Evolutionary conservation across 129 eudicot genomes (phyloP).

Genomic region (Tagetes patula): DNA sequence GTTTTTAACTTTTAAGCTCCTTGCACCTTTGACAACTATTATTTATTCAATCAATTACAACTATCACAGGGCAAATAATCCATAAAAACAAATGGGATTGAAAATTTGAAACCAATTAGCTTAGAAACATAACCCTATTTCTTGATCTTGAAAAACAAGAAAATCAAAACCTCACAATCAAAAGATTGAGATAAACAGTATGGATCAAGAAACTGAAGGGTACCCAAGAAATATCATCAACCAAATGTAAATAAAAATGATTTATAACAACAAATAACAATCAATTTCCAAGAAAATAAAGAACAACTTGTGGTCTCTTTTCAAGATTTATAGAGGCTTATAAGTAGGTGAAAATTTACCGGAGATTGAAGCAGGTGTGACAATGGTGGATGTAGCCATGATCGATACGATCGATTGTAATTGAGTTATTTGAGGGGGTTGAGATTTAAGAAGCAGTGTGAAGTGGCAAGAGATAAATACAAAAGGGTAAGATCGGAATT

Average conservation of each 20-base stretch:
- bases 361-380: conserved; percentile 45
- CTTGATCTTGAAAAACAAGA: conserved; percentile 6
- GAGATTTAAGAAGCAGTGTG: too few species aligned
- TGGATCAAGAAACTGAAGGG: not conserved
- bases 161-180: not conserved
- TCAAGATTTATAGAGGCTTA: not conserved
- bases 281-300: not conserved
- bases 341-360: conserved; percentile 25
- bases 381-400: conserved; percentile 45
- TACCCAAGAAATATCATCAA: not conserved
- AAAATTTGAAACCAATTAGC: not conserved
- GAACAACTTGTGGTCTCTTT: not conserved
- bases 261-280: not conserved
- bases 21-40: too few species aligned
- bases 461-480: too few species aligned
- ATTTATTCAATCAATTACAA: not conserved
- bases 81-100: not conserved
- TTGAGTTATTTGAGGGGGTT: too few species aligned
- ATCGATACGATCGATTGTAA: not conserved
- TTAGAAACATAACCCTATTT: not conserved
- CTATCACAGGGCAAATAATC: not conserved
- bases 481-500: too few species aligned
- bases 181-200: too few species aligned
- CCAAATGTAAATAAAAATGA: not conserved
- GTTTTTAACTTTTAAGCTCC: too few species aligned